These are phyloP conservation scores for Pichia manshurica DNA, from an alignment of 805 yeast species.

Conservation along the genomic window DNA sequence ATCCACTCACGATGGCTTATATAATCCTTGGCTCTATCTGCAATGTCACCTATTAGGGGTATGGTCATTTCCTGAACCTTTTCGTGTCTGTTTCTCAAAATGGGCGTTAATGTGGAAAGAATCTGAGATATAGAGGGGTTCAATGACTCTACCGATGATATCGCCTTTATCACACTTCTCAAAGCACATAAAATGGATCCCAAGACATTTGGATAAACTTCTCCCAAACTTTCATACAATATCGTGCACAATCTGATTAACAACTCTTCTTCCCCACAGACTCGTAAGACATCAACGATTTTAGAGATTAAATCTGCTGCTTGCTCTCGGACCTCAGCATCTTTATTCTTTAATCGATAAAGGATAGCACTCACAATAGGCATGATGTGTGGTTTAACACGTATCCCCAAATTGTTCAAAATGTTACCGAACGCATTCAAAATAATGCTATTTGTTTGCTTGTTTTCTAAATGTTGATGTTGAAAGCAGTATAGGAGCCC, in stretches of 20 bases:
- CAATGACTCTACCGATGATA: slow-evolving; percentile 49
- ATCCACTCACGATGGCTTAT: slow-evolving; percentile 95
- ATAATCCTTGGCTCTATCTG: slow-evolving; percentile 70
- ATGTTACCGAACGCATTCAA: slow-evolving; percentile 62
- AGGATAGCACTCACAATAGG: slow-evolving; percentile 67
- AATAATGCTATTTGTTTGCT: slow-evolving; percentile 30
- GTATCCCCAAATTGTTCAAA: slow-evolving; percentile 51
- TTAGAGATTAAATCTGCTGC: slow-evolving; percentile 71
- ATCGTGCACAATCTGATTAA: slow-evolving; percentile 66
- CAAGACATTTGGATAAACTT: slow-evolving; percentile 87
- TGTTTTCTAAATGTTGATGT: slow-evolving; percentile 58
- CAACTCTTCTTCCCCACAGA: slow-evolving; percentile 58
- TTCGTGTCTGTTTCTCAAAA: slow-evolving; percentile 81
- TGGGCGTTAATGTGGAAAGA: slow-evolving; percentile 85
- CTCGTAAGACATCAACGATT: slow-evolving; percentile 59
- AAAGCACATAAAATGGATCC: slow-evolving; percentile 80
- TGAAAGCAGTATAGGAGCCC: slow-evolving; percentile 78
- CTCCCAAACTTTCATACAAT: slow-evolving; percentile 87
- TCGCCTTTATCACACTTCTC: slow-evolving; percentile 50
- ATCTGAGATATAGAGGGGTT: slow-evolving; percentile 81
- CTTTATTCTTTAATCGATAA: slow-evolving; percentile 65
- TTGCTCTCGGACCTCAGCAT: slow-evolving; percentile 70
- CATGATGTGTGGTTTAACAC: slow-evolving; percentile 67
- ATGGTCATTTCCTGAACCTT: slow-evolving; percentile 85
- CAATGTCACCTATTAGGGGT: slow-evolving; percentile 73